Conservation (phyloP, 805 yeast genomes). For the Nakazawaea peltata region DNA sequence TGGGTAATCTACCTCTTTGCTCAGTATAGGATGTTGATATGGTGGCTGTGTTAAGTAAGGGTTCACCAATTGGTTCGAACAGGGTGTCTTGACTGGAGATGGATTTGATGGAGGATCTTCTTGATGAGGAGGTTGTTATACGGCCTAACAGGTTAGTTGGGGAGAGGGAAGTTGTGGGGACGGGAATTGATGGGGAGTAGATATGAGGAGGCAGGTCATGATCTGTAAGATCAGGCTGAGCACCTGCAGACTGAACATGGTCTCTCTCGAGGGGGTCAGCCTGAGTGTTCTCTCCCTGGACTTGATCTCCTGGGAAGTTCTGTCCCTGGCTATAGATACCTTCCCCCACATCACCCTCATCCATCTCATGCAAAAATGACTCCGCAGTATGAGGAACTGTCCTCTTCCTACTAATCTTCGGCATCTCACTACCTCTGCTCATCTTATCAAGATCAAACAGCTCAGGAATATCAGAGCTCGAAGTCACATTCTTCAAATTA, state of each 20-base stretch:
- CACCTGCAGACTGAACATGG: too few relatives aligned
- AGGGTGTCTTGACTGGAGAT: conserved; percentile 1
- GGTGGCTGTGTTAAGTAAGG: conserved; percentile 3
- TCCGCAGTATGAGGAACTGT: conserved; percentile 7
- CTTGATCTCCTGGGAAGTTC: too few relatives aligned
- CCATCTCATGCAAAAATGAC: conserved; percentile 7
- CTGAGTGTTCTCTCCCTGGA: too few relatives aligned
- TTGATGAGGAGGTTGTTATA: background rate
- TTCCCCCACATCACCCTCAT: background rate
- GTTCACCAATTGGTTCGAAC: conserved; percentile 9
- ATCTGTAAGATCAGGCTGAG: too few relatives aligned
- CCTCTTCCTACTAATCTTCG: background rate
- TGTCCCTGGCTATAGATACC: too few relatives aligned
- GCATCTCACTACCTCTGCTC: too few relatives aligned
- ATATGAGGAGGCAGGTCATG: too few relatives aligned
- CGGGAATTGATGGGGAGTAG: too few relatives aligned
- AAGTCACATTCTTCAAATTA: background rate
- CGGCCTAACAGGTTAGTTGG: background rate
- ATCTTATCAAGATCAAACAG: too few relatives aligned
- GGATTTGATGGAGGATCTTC: conserved; percentile 4
- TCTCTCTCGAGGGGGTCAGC: too few relatives aligned
- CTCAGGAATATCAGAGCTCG: background rate
- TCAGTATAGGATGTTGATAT: background rate
- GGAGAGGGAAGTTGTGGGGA: background rate
- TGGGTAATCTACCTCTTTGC: background rate